Conservation (phyloP, 768 basidiomycete species). For the Rhizopogon salebrosus region DNA sequence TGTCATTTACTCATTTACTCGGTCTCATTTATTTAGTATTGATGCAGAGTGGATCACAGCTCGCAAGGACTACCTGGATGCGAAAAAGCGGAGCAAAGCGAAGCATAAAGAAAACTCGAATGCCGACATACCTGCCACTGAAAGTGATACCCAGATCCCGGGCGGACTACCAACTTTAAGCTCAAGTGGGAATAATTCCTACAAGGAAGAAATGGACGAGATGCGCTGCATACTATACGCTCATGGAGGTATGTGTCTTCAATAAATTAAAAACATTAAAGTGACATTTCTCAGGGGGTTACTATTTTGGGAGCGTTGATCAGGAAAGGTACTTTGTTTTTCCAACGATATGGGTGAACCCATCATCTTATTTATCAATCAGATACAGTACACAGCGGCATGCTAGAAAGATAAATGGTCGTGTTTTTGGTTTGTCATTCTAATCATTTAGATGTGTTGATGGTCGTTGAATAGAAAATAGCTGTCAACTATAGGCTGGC, state of each 20-base stretch:
- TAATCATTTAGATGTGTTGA: background rate
- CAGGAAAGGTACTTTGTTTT: conserved; percentile 51
- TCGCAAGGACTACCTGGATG: conserved; percentile 77
- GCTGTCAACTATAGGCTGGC: conserved; percentile 84
- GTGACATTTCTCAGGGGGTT: conserved; percentile 51
- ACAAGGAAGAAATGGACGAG: conserved; percentile 73
- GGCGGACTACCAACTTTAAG: conserved; percentile 12
- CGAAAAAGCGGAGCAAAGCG: conserved; percentile 52
- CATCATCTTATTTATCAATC: background rate
- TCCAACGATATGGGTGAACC: conserved; percentile 2
- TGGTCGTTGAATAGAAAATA: conserved; percentile 24
- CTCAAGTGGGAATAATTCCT: conserved; percentile 31
- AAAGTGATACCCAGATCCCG: conserved; percentile 6
- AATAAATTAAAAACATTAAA: background rate
- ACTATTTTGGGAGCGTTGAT: conserved; percentile 78
- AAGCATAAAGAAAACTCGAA: conserved; percentile 20
- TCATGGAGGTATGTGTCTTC: conserved; percentile 57
- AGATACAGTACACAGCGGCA: conserved; percentile 76
- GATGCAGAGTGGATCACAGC: conserved; percentile 86
- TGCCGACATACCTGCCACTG: background rate
- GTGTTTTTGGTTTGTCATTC: conserved; percentile 62
- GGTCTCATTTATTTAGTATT: conserved; percentile 41
- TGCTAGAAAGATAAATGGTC: conserved; percentile 89
- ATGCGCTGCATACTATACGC: conserved; percentile 80
- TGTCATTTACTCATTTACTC: conserved; percentile 9